Evolutionary conservation across 345 rosid species (phyloP), one percentile per base, ranked within the genome.

Genomic region (Excoecaria cochinchinensis): DNA sequence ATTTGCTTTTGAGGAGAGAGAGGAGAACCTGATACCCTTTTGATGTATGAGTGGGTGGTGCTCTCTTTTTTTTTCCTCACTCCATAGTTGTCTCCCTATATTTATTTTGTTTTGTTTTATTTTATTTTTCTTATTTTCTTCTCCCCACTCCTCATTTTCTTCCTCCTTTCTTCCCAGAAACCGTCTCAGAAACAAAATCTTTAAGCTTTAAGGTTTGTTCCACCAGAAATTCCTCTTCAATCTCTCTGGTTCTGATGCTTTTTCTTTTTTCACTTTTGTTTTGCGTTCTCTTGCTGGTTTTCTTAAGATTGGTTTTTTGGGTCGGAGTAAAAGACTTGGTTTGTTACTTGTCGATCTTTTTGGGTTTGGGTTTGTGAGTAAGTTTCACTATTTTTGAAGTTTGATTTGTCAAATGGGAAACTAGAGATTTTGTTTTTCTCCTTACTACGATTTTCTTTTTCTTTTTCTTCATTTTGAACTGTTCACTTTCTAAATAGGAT

Each of bases 11-110:
- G 39, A 40, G 67, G 67, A 48, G 80, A 39, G 76, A 72, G 38
- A 56, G 31, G 31, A 74, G 90, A 85, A 83, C 86, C 85, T 76
- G 90, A 85, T 89, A 84, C 89, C 85, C 82, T 84, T 82, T 82
- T 87, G 89, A 89, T 86, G 93, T 79, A 84, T 71, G 77, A 86
- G 88, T 89, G 93, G 88, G 88, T 87, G 90, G 88, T 86, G 85
- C 79, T 86, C 83, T 81, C n/a, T n/a, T n/a, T 71, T 81, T 77
- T 52, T 74, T 76, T 76, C 65, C 73, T 61, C 72, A 0, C 75
- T 21, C 61, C 36, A 47, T 48, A 74, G 16, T 52, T 31, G 31
- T 63, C 73, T 74, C 64, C 69, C 65, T 31, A 8, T 55, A 40
- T 63, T 64, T 25, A 7, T 61, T 19, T 12, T 12, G 39, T 8